Evolutionary conservation across 129 eudicot genomes (phyloP).

Genomic region (Flaveria bidentis): DNA sequence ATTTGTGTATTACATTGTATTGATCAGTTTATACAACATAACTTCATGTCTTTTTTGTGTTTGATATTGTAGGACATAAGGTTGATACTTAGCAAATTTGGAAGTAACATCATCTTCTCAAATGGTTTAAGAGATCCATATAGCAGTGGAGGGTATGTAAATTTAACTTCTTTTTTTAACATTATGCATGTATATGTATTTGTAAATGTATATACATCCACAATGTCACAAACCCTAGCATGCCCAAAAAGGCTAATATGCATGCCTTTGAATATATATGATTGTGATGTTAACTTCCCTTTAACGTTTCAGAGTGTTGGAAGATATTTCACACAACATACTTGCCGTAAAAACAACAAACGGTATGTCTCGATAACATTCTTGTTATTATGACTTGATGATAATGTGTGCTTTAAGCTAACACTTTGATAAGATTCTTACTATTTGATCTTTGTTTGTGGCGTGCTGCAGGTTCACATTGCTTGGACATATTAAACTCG

Average conservation of each 20-base stretch:
- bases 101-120: constrained; percentile 84
- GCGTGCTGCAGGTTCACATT: constrained; percentile 50
- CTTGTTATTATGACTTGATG: neutral
- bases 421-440: too few species aligned
- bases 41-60: neutral
- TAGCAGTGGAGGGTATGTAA: constrained; percentile 70
- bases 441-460: neutral
- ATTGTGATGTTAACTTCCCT: constrained; percentile 12
- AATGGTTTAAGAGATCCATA: constrained; percentile 83
- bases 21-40: neutral
- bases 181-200: too few species aligned
- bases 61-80: constrained; percentile 50
- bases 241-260: constrained; percentile 15
- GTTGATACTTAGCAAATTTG: constrained; percentile 53
- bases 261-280: neutral
- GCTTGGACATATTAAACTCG: constrained; percentile 47
- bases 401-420: neutral
- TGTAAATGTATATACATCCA: too few species aligned
- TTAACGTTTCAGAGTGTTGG: constrained; percentile 51
- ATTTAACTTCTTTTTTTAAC: neutral
- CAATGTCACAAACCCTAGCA: constrained; percentile 12
- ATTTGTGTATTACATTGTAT: too few species aligned
- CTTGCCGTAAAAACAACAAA: constrained; percentile 45
- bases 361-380: constrained; percentile 38
- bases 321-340: constrained; percentile 55